A percentile compares a stretch with the other conserved stretches of the same genome.
Conservation (phyloP, 148 eudicot genomes). For the Silene conica region DNA sequence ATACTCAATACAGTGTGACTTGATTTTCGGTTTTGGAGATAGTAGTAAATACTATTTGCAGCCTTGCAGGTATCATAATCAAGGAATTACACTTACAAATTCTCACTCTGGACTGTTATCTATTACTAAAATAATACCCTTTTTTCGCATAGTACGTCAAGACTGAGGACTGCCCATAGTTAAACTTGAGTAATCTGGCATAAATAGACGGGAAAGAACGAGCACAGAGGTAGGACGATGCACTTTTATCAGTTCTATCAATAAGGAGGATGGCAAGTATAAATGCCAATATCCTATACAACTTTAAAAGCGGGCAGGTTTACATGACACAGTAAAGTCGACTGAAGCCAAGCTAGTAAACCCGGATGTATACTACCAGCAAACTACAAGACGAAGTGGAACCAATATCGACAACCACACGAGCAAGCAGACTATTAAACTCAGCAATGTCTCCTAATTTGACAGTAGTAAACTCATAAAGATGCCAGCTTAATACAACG, state of each 20-base stretch:
- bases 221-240: background rate
- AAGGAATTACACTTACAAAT: background rate
- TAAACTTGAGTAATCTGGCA: background rate
- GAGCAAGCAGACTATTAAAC: background rate
- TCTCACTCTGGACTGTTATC: background rate
- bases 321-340: background rate
- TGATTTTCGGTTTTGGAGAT: background rate
- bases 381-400: slow-evolving; percentile 1
- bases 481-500: background rate
- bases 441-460: background rate
- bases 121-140: background rate
- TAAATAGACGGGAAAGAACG: background rate
- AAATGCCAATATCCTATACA: background rate
- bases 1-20: background rate
- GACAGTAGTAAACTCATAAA: background rate
- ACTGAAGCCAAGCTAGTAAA: background rate
- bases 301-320: background rate
- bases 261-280: background rate
- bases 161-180: background rate
- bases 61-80: background rate
- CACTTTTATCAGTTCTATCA: background rate
- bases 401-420: background rate
- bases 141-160: background rate
- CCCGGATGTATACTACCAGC: background rate
- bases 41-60: background rate